These are phyloP conservation scores for Septoria linicola DNA, from an alignment of 2,329 filamentous ascomycete genomes.

Conservation along the genomic window DNA sequence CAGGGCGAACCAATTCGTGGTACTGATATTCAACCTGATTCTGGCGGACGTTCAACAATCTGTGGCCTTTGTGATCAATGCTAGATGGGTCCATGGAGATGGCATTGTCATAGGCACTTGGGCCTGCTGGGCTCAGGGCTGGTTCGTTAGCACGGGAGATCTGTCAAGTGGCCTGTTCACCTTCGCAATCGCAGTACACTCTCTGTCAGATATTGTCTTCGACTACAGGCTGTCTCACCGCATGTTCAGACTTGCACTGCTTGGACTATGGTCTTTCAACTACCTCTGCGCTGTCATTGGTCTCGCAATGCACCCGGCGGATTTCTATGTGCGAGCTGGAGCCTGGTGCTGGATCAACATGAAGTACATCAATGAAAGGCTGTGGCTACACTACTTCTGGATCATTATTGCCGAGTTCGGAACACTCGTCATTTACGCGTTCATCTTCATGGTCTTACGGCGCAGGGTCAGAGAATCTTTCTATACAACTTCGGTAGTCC, in stretches of 20 bases:
- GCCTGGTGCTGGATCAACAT: slow-evolving; percentile 66
- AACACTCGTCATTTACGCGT: slow-evolving; percentile 50
- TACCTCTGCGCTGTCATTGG: slow-evolving; percentile 57
- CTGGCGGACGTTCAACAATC: slow-evolving; percentile 67
- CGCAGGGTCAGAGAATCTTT: slow-evolving; percentile 39
- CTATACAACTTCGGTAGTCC: slow-evolving; percentile 39
- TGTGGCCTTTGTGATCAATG: slow-evolving; percentile 62
- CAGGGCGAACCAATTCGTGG: slow-evolving; percentile 61
- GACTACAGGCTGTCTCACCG: slow-evolving; percentile 53
- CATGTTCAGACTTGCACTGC: slow-evolving; percentile 52
- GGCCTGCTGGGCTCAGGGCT: slow-evolving; percentile 63
- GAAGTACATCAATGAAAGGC: slow-evolving; percentile 52
- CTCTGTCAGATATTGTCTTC: slow-evolving; percentile 60
- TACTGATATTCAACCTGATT: slow-evolving; percentile 67
- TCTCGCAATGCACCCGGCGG: slow-evolving; percentile 42
- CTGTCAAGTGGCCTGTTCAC: slow-evolving; percentile 66
- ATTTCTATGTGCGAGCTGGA: slow-evolving; percentile 61
- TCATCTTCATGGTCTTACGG: slow-evolving; percentile 43
- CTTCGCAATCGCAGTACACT: slow-evolving; percentile 62
- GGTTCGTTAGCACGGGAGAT: slow-evolving; percentile 65
- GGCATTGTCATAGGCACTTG: slow-evolving; percentile 53
- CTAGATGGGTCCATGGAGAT: slow-evolving; percentile 55
- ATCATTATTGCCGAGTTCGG: slow-evolving; percentile 57
- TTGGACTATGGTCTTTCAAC: slow-evolving; percentile 57
- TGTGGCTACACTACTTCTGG: slow-evolving; percentile 64